phyloP scores from a whole-genome alignment of 2,329 filamentous ascomycete genomes.

The Beauveria bassiana region DNA sequence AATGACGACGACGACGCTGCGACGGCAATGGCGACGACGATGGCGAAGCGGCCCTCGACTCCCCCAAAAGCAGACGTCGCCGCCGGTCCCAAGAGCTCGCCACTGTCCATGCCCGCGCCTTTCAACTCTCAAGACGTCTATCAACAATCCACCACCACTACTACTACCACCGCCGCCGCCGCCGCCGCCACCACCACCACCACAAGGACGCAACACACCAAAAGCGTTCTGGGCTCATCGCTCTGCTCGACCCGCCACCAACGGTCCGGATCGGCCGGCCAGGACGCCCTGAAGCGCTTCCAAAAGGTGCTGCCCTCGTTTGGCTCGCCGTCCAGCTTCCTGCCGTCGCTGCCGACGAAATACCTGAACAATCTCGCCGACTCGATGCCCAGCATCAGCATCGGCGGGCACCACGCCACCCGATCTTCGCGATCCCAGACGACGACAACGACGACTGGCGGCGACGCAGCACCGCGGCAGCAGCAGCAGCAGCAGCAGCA shows the following conservation, averaged over 20 bases:
- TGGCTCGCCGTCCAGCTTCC: conserved; percentile 21
- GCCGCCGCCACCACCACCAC: not conserved
- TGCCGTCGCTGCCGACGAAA: conserved; percentile 33
- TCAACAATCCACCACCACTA: not conserved
- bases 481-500: not conserved
- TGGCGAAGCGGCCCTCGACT: not conserved
- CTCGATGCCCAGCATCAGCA: conserved; percentile 14
- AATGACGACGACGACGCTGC: conserved; percentile 14
- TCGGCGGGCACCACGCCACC: conserved; percentile 12
- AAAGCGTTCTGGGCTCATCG: conserved; percentile 33
- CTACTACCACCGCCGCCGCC: no score
- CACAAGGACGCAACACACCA: conserved; percentile 15
- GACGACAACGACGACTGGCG: no score
- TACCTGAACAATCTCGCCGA: conserved; percentile 12
- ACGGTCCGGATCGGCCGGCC: conserved; percentile 47
- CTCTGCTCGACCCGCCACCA: conserved; percentile 39
- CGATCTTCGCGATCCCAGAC: no score
- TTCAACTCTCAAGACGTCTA: conserved; percentile 11
- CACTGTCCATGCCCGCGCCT: not conserved
- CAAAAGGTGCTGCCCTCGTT: conserved; percentile 51
- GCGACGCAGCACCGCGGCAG: no score
- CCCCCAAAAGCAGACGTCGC: not conserved
- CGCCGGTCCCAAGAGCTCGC: not conserved
- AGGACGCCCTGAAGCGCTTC: conserved; percentile 49
- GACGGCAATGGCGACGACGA: not conserved